Base-by-base conservation (phyloP, 2,329 filamentous ascomycete species). In the Dactylellina leptospora region DNA sequence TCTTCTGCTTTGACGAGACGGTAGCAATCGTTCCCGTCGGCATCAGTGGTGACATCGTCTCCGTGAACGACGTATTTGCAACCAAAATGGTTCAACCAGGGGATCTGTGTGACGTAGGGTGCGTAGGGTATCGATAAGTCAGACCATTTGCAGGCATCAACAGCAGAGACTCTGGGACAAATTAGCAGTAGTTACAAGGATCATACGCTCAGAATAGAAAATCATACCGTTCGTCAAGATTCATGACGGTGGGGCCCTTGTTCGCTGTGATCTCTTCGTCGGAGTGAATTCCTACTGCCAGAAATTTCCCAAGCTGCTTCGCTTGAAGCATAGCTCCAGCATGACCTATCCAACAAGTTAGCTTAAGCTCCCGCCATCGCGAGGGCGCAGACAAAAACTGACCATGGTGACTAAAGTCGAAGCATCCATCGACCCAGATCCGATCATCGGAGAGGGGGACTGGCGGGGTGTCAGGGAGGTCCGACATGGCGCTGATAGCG, bases 391-490 rank as follows among this genome's bases (percentile, higher is more conserved):
- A 47, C 9, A n/a, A 10, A 11, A 53, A 27, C 60, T 45, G 38
- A 92, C 91, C 95, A 80, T 97, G 95, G 80, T 99, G 95, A 82
- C 93, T 96, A 82, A 99, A 99, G 83, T 99, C 95, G 82, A 97
- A 99, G 84, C 95, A 99, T 74, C 95, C 95, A 80, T 99, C 95
- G 23, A 99, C 90, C 96, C 96, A 99, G 78, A 99, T 91, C 75
- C 93, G 88, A 77, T 90, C 87, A 64, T 89, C 84, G 23, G 81
- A 82, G 48, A 88, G 82, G 9, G 74, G 71, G 11, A 74, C 62
- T 4, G 74, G 30, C 13, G 74, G 68, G 20, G 60, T 69, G 30
- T 74, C 61, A 3, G 74, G 74, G 27, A 74, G 45, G 38, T 64
- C 62, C 10, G 59, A 61, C 68, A 72, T 72, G 25, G 27, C 59